Evolutionary conservation across 108 stramenopile genomes (phyloP), one percentile per base, ranked within the genome.

Genomic region (Cyclostephanos invisitatus): DNA sequence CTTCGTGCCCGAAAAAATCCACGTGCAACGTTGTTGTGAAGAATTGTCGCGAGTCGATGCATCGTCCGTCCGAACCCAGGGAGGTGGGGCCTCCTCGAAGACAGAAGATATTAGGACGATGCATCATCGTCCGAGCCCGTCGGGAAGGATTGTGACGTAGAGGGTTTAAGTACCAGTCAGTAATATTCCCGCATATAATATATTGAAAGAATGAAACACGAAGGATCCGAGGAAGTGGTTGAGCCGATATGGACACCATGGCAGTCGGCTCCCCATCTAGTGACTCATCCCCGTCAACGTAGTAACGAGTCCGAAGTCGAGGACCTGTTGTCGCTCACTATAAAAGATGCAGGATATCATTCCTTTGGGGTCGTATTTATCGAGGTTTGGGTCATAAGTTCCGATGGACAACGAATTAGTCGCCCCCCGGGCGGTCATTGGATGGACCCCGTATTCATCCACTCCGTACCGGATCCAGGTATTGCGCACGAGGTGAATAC

Each of bases 301-400:
- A 8, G 9, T 11, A 15, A 54, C 22, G 15, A 46, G 44, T 46
- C 15, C 14, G 44, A 25, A 60, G 73, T 65, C 12, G 56, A 48
- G 46, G 75, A 81, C 29, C 56, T 82, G 15, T 24, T 85, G 20
- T 35, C n/a, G 5, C 27, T 54, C 0, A 44, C 73, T 12, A 59
- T 85, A 0, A 46, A 22, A 17, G 85, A 84, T 70, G 80, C 85
- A 6, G 83, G 80, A 18, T 63, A 70, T 15, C 77, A 81, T 64
- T 79, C 83, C 24, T 86, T 57, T 48, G 85, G 85, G 11, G 61
- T 53, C 38, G 63, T 84, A 32, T 71, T 82, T 29, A 65, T 84
- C 15, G 85, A 86, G 58, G 81, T 84, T 28, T 86, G 85, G 85
- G 64, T 82, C 6, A 9, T 84, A 35, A 70, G 48, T 38, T 58